Evolutionary conservation across 345 rosid genomes (phyloP).

Genomic region (Citrus cavaleriei): DNA sequence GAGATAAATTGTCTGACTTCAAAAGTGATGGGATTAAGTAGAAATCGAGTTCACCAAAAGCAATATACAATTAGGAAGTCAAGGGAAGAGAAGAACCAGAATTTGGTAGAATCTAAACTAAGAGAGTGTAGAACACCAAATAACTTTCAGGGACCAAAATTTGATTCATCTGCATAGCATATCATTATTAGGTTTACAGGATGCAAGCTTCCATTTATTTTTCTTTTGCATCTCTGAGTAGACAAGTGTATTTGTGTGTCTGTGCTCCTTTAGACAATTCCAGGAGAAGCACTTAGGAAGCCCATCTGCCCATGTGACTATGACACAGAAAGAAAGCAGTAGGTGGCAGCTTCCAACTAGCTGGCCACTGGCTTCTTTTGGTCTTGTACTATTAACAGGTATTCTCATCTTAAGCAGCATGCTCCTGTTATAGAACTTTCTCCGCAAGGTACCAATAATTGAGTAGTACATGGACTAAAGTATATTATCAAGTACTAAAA

Average conservation of each 20-base stretch:
- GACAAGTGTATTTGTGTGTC: too few species aligned
- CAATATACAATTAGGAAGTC: neutral
- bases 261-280: neutral
- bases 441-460: neutral
- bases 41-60: neutral
- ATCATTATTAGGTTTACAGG: neutral
- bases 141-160: neutral
- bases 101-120: neutral
- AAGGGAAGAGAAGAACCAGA: neutral
- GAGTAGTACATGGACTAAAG: neutral
- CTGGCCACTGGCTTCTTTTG: neutral
- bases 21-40: neutral
- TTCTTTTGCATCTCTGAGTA: neutral
- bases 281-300: neutral
- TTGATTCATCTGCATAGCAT: neutral
- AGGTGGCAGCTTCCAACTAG: neutral
- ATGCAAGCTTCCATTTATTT: neutral
- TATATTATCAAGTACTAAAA: neutral
- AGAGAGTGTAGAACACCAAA: neutral
- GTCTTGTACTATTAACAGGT: neutral
- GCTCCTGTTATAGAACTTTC: neutral
- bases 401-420: neutral
- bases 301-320: neutral
- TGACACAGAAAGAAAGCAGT: neutral
- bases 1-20: neutral